Evolutionary conservation across 257 asterid species (phyloP).

Genomic region (Solanum ossicruentum): DNA sequence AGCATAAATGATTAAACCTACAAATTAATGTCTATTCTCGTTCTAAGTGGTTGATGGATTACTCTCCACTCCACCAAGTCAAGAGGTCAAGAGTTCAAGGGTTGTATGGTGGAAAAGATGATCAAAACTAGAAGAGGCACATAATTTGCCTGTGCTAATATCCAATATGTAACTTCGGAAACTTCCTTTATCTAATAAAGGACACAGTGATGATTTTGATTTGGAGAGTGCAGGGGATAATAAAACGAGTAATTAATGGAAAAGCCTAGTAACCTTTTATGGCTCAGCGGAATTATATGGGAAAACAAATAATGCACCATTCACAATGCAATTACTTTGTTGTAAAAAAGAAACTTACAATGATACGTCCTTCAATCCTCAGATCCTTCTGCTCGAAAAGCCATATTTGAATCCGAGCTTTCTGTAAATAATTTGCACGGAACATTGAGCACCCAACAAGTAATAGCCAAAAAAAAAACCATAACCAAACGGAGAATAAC

Average conservation of each 20-base stretch:
- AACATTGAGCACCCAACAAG: background rate
- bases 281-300: background rate
- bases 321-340: background rate
- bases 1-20: background rate
- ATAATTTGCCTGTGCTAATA: background rate
- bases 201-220: background rate
- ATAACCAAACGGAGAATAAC: background rate
- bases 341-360: slow-evolving; percentile 1
- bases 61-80: background rate
- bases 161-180: background rate
- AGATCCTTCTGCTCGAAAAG: slow-evolving; percentile 63
- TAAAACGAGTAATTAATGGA: background rate
- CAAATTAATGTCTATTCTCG: background rate
- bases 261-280: background rate
- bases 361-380: slow-evolving; percentile 51
- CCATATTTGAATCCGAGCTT: slow-evolving; percentile 62
- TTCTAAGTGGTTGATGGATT: background rate
- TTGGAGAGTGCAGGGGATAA: background rate
- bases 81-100: background rate
- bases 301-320: background rate
- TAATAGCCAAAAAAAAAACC: background rate
- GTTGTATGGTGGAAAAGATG: background rate
- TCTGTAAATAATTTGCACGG: background rate
- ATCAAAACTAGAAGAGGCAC: background rate
- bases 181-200: background rate